phyloP scores from a whole-genome alignment of 441 rosid genomes.

The Mallotus repandus region DNA sequence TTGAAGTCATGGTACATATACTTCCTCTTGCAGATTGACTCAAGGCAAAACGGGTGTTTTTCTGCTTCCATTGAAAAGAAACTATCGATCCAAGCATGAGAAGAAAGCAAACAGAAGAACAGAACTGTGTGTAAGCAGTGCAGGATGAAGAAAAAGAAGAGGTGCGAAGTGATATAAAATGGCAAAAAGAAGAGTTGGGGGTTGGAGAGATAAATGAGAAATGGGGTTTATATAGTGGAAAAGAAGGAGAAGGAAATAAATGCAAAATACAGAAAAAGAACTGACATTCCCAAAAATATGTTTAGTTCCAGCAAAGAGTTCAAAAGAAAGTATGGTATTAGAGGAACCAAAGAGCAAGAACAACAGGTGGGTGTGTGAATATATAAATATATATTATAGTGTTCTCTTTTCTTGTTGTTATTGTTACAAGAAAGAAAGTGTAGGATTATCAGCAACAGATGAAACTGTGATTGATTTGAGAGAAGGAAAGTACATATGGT shows the following conservation, averaged over 20 bases:
- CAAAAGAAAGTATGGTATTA: not conserved
- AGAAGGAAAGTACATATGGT: slow-evolving; percentile 26
- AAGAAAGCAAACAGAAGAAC: not conserved
- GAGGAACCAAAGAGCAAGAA: slow-evolving; percentile 21
- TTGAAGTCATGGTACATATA: not conserved
- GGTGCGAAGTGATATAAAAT: slow-evolving; percentile 21
- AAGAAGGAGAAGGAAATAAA: slow-evolving; percentile 17
- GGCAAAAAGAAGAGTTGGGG: slow-evolving; percentile 12
- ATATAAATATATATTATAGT: no score
- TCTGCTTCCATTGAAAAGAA: slow-evolving; percentile 8
- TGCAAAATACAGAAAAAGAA: slow-evolving; percentile 16
- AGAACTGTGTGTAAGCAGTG: not conserved
- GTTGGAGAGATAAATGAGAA: slow-evolving; percentile 14
- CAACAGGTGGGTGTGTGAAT: not conserved
- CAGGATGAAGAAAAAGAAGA: not conserved
- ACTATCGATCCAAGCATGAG: not conserved
- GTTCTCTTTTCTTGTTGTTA: no score
- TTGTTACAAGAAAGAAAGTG: slow-evolving; percentile 14
- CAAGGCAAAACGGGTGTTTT: not conserved
- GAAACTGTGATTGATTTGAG: slow-evolving; percentile 37
- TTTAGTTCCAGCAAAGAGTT: slow-evolving; percentile 24
- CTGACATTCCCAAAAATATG: slow-evolving; percentile 43
- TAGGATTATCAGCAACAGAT: slow-evolving; percentile 18
- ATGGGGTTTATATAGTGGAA: slow-evolving; percentile 30
- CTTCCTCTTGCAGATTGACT: not conserved